These are phyloP conservation scores for Podaxis mareebaensis DNA, from an alignment of 768 basidiomycete species.

Conservation along the genomic window DNA sequence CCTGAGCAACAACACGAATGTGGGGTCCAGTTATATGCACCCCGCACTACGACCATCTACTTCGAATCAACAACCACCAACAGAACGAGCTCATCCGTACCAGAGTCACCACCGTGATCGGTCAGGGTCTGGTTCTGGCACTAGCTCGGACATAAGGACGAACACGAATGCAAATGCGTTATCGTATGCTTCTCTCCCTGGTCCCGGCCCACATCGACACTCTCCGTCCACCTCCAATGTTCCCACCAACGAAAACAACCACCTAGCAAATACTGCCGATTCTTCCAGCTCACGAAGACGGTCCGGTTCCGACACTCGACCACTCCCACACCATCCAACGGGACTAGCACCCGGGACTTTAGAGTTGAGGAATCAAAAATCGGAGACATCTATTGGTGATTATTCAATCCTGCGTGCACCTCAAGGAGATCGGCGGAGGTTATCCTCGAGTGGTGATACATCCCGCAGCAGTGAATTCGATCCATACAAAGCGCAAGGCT, in stretches of 20 bases:
- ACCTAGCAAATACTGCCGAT: not conserved
- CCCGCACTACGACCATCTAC: not conserved
- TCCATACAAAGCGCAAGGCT: not conserved
- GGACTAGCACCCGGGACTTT: not conserved
- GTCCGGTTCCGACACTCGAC: constrained; percentile 3
- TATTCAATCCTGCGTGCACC: not conserved
- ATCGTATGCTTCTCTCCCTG: constrained; percentile 4
- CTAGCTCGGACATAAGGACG: too few relatives aligned
- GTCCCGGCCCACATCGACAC: not conserved
- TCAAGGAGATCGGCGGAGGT: not conserved
- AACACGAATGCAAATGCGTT: not conserved
- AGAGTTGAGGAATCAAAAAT: not conserved
- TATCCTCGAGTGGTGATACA: not conserved
- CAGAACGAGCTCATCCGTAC: not conserved
- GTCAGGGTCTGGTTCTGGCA: not conserved
- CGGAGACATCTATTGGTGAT: not conserved
- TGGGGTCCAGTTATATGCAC: not conserved
- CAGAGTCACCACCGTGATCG: not conserved
- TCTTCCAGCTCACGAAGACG: not conserved
- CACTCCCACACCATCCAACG: not conserved
- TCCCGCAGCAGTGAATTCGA: constrained; percentile 1
- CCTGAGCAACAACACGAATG: not conserved
- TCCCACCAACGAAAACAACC: not conserved
- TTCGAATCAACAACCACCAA: not conserved
- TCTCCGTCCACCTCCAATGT: not conserved